These are phyloP conservation scores for Wickerhamomyces hampshirensis DNA, from an alignment of 805 yeast genomes.

Conservation along the genomic window DNA sequence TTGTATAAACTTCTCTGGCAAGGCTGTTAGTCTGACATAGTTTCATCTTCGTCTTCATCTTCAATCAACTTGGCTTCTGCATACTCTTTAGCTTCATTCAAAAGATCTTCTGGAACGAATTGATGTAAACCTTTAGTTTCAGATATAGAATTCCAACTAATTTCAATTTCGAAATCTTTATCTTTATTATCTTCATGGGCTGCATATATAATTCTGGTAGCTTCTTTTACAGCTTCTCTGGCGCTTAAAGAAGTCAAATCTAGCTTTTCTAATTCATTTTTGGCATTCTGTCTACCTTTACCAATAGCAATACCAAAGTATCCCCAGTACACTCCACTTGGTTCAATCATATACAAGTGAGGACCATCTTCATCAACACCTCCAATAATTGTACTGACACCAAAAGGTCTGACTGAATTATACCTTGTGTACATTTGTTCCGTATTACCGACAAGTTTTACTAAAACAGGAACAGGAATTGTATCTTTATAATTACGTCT, in stretches of 20 bases:
- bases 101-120: slow-evolving; percentile 71
- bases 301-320: slow-evolving; percentile 97
- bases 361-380: slow-evolving; percentile 90
- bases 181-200: slow-evolving; percentile 99
- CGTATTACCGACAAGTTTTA: slow-evolving; percentile 83
- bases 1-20: too few relatives aligned
- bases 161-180: slow-evolving; percentile 92
- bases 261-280: slow-evolving; percentile 90
- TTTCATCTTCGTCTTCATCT: slow-evolving; percentile 56
- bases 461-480: slow-evolving; percentile 74
- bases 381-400: slow-evolving; percentile 87
- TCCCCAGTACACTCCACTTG: slow-evolving; percentile 97
- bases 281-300: slow-evolving; percentile 97
- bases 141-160: slow-evolving; percentile 77
- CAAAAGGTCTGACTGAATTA: slow-evolving; percentile 97
- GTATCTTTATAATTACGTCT: slow-evolving; percentile 71
- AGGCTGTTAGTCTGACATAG: slow-evolving; percentile 32
- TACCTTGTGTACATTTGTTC: slow-evolving; percentile 95
- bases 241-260: slow-evolving; percentile 62
- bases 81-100: slow-evolving; percentile 75
- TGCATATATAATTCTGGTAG: slow-evolving; percentile 85
- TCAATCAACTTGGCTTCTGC: slow-evolving; percentile 83
- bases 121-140: slow-evolving; percentile 80
- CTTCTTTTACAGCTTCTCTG: slow-evolving; percentile 84
- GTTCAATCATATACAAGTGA: slow-evolving; percentile 94